Conservation (phyloP, 768 basidiomycete species). For the Phlebiopsis flavidoalba region DNA sequence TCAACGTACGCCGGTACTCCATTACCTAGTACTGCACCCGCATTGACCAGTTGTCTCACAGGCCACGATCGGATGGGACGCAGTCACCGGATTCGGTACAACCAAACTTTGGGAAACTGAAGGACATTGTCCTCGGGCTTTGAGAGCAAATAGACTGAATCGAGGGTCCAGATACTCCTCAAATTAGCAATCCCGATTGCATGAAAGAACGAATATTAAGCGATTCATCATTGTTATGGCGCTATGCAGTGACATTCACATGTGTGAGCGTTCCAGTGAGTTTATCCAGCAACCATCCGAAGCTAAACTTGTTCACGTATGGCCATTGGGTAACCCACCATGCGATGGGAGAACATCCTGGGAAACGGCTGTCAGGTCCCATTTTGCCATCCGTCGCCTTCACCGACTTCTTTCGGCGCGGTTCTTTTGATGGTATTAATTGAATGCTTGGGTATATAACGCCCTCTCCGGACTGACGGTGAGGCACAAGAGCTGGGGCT, state of each 20-base stretch:
- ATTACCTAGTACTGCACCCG: neutral
- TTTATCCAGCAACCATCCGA: neutral
- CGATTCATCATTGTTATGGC: neutral
- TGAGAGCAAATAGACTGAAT: neutral
- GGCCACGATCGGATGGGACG: constrained; percentile 32
- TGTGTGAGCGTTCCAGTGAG: neutral
- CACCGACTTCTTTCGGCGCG: neutral
- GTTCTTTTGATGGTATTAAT: neutral
- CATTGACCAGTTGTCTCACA: constrained; percentile 5
- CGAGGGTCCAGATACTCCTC: neutral
- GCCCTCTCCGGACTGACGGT: neutral
- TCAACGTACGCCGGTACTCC: constrained; percentile 19
- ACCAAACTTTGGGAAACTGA: constrained; percentile 27
- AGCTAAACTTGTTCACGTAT: neutral
- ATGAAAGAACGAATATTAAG: neutral
- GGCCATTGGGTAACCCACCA: neutral
- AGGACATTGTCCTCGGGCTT: constrained; percentile 17
- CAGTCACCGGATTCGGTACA: constrained; percentile 31
- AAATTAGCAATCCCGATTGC: neutral
- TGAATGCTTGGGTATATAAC: neutral
- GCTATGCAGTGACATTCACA: neutral
- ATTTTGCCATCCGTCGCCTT: neutral
- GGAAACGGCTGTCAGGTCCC: neutral
- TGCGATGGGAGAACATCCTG: neutral
- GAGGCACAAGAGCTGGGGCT: neutral